Percentiles rank a stretch among this genome's conserved stretches.
These are phyloP conservation scores for Starmerella riodocensis DNA, from an alignment of 805 yeast species.

Conservation along the genomic window DNA sequence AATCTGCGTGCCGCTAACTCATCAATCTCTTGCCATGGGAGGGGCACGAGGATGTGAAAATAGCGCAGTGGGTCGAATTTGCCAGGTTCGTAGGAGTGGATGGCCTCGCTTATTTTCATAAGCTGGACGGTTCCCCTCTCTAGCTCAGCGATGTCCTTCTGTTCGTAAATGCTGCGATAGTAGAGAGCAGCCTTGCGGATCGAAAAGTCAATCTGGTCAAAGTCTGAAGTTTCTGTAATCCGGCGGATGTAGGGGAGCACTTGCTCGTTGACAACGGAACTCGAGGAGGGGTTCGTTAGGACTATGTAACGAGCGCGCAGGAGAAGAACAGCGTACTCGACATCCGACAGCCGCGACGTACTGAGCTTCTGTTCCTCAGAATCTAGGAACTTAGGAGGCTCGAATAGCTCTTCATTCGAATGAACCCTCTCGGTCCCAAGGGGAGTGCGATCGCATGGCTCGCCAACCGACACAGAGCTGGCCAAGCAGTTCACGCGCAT, in stretches of 20 bases:
- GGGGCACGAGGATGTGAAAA: conserved; percentile 58
- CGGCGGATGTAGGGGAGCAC: conserved; percentile 63
- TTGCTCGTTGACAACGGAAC: conserved; percentile 63
- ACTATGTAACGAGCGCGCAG: conserved; percentile 50
- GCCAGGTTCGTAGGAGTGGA: neutral
- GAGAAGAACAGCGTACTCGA: conserved; percentile 64
- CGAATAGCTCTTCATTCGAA: conserved; percentile 5
- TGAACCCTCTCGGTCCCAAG: conserved; percentile 3
- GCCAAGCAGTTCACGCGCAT: conserved; percentile 6
- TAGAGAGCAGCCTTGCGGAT: conserved; percentile 72
- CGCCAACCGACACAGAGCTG: neutral
- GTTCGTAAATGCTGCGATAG: conserved; percentile 78
- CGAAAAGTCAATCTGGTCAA: conserved; percentile 50
- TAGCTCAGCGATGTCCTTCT: conserved; percentile 67
- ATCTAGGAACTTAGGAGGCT: conserved; percentile 1
- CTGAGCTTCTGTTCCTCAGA: neutral
- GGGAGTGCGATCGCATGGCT: neutral
- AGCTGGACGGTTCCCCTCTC: conserved; percentile 90
- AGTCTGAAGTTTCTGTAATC: conserved; percentile 40
- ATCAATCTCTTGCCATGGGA: conserved; percentile 81
- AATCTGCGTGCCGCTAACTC: conserved; percentile 70
- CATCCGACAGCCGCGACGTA: conserved; percentile 26
- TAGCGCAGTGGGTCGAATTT: conserved; percentile 36
- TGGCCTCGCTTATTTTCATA: conserved; percentile 66
- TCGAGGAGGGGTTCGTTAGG: conserved; percentile 56